Evolutionary conservation across 2,329 filamentous ascomycete species (phyloP).

Genomic region (Xylariaceae sp.): DNA sequence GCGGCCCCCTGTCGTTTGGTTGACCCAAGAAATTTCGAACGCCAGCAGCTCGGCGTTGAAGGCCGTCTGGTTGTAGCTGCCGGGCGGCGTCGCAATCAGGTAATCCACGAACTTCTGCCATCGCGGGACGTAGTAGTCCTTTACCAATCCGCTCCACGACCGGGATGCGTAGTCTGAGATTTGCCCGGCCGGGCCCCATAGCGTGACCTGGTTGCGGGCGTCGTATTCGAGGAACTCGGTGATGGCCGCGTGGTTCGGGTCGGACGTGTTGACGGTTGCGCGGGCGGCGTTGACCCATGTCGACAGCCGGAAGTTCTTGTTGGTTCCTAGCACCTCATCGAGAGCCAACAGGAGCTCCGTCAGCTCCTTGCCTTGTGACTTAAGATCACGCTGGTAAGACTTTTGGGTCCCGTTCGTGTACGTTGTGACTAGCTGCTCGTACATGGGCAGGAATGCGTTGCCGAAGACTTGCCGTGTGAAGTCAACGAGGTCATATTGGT

Average conservation of each 20-base stretch:
- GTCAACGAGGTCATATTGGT: slow-evolving; percentile 21
- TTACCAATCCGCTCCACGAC: slow-evolving; percentile 19
- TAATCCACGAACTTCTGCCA: slow-evolving; percentile 22
- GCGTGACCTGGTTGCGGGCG: slow-evolving; percentile 21
- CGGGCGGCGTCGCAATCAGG: slow-evolving; percentile 13
- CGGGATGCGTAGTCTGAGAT: slow-evolving; percentile 19
- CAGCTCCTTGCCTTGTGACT: slow-evolving; percentile 11
- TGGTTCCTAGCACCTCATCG: slow-evolving; percentile 17
- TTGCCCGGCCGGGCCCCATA: slow-evolving; percentile 20
- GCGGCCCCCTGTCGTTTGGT: slow-evolving; percentile 7
- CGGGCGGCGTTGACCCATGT: slow-evolving; percentile 19
- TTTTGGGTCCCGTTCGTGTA: slow-evolving; percentile 3
- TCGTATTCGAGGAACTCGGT: slow-evolving; percentile 22
- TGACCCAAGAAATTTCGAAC: slow-evolving; percentile 17
- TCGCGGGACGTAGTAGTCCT: slow-evolving; percentile 17
- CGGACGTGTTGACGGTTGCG: slow-evolving; percentile 9
- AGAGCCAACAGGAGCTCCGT: slow-evolving; percentile 13
- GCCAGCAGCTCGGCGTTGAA: slow-evolving; percentile 12
- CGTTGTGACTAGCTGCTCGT: slow-evolving; percentile 15
- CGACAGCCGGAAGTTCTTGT: slow-evolving; percentile 16
- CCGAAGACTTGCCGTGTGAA: slow-evolving; percentile 20
- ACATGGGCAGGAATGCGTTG: slow-evolving; percentile 20
- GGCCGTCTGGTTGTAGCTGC: slow-evolving; percentile 13
- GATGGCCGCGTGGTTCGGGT: slow-evolving; percentile 6
- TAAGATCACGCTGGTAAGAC: neutral